A percentile compares a stretch with the other conserved stretches of the same genome.
Evolutionary conservation across 495 filamentous ascomycete genomes (phyloP).

Genomic region (Ascodesmis nigricans): DNA sequence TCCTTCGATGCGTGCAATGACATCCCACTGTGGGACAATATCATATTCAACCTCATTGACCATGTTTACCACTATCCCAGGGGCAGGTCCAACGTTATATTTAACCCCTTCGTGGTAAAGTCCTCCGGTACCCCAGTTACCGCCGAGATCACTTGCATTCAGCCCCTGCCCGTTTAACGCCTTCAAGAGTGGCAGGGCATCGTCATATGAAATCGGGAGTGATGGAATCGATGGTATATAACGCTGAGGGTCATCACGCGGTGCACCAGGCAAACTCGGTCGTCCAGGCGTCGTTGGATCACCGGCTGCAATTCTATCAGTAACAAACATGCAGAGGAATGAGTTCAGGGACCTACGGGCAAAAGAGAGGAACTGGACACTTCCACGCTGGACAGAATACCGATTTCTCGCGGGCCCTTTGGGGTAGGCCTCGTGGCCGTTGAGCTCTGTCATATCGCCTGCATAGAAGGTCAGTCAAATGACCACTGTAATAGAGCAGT

Average conservation of each 20-base stretch:
- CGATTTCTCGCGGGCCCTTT: slow-evolving; percentile 71
- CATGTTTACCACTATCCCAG: slow-evolving; percentile 53
- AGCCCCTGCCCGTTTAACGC: slow-evolving; percentile 78
- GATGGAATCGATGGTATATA: slow-evolving; percentile 73
- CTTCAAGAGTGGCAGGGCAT: slow-evolving; percentile 65
- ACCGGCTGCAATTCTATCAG: slow-evolving; percentile 24
- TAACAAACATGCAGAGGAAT: background rate
- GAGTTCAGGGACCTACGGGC: slow-evolving; percentile 28
- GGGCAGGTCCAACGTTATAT: slow-evolving; percentile 78
- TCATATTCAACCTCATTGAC: slow-evolving; percentile 76
- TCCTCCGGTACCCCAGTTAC: slow-evolving; percentile 43
- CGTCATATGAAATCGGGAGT: slow-evolving; percentile 69
- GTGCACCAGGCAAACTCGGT: slow-evolving; percentile 71
- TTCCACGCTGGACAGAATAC: slow-evolving; percentile 81
- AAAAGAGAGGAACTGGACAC: slow-evolving; percentile 44
- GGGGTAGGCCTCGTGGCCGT: slow-evolving; percentile 64
- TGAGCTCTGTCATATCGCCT: slow-evolving; percentile 48
- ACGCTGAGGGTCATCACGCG: slow-evolving; percentile 45
- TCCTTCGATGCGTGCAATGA: slow-evolving; percentile 89
- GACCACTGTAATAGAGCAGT: background rate
- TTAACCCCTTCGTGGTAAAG: slow-evolving; percentile 64
- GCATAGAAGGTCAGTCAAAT: background rate
- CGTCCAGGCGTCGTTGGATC: slow-evolving; percentile 82
- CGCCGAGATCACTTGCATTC: slow-evolving; percentile 51
- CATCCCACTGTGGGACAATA: slow-evolving; percentile 80